Conservation (phyloP, 257 asterid species). For the Oldenlandia corymbosa region DNA sequence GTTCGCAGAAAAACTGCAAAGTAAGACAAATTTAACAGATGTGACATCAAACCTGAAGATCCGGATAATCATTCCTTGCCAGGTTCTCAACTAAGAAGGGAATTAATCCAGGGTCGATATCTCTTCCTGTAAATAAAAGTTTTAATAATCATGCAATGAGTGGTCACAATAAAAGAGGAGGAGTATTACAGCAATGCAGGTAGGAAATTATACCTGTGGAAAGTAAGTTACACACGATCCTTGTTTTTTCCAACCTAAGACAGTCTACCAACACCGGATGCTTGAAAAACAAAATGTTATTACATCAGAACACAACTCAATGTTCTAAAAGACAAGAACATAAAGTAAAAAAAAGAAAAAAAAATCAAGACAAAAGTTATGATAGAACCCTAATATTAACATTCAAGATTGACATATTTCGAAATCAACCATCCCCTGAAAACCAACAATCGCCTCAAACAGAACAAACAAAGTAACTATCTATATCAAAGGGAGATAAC, state of each 20-base stretch:
- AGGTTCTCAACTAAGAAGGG: constrained; percentile 90
- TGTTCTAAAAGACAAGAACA: no score
- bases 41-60: constrained; percentile 60
- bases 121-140: constrained; percentile 47
- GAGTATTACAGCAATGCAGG: neutral
- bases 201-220: constrained; percentile 57
- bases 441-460: no score
- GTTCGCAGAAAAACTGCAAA: neutral
- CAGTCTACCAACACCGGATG: constrained; percentile 31
- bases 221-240: constrained; percentile 74
- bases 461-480: no score
- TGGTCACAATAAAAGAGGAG: constrained; percentile 1
- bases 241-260: no score
- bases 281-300: constrained; percentile 8
- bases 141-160: neutral
- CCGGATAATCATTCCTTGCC: constrained; percentile 69
- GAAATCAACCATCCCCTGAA: no score
- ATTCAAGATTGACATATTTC: no score
- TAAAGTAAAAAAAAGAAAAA: no score
- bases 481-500: no score
- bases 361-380: no score
- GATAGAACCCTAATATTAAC: no score
- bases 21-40: neutral
- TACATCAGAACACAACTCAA: neutral
- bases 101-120: no score